Evolutionary conservation across 2,329 filamentous ascomycete species (phyloP).

Genomic region (Lecanoromycetidae sp.): DNA sequence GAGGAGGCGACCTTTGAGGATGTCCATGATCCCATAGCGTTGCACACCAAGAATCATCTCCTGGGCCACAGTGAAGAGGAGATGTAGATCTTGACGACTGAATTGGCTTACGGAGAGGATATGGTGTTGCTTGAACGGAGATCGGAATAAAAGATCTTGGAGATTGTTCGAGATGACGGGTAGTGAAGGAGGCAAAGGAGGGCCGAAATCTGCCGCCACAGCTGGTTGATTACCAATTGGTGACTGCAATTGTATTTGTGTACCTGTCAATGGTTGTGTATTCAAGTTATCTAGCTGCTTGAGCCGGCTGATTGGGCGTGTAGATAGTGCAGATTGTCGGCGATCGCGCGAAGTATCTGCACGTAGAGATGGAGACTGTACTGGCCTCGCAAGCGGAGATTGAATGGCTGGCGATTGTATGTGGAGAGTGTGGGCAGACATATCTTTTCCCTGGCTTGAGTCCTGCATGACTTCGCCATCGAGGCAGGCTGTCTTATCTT

Average conservation of each 20-base stretch:
- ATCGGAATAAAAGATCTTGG: slow-evolving; percentile 60
- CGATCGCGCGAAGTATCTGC: slow-evolving; percentile 28
- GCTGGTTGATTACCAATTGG: neutral
- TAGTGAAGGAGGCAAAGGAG: slow-evolving; percentile 26
- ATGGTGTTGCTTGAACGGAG: slow-evolving; percentile 78
- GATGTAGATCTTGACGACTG: slow-evolving; percentile 71
- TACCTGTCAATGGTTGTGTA: neutral
- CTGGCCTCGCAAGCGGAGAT: slow-evolving; percentile 20
- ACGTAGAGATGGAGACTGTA: slow-evolving; percentile 28
- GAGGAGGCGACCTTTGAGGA: slow-evolving; percentile 74
- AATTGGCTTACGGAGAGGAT: slow-evolving; percentile 90
- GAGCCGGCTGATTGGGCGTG: slow-evolving; percentile 13
- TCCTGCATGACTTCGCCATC: slow-evolving; percentile 53
- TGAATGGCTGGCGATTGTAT: slow-evolving; percentile 47
- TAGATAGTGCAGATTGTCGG: slow-evolving; percentile 10
- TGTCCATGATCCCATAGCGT: slow-evolving; percentile 75
- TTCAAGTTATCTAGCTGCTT: slow-evolving; percentile 10
- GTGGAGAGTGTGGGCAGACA: slow-evolving; percentile 52
- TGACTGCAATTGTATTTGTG: slow-evolving; percentile 1
- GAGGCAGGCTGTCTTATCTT: slow-evolving; percentile 60
- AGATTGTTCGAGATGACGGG: slow-evolving; percentile 46
- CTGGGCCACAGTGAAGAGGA: slow-evolving; percentile 90
- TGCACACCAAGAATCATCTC: slow-evolving; percentile 96
- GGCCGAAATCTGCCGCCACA: slow-evolving; percentile 11
- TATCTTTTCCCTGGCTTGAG: slow-evolving; percentile 54